phyloP scores from a whole-genome alignment of 768 basidiomycete genomes.

The Tricholoma sp. region DNA sequence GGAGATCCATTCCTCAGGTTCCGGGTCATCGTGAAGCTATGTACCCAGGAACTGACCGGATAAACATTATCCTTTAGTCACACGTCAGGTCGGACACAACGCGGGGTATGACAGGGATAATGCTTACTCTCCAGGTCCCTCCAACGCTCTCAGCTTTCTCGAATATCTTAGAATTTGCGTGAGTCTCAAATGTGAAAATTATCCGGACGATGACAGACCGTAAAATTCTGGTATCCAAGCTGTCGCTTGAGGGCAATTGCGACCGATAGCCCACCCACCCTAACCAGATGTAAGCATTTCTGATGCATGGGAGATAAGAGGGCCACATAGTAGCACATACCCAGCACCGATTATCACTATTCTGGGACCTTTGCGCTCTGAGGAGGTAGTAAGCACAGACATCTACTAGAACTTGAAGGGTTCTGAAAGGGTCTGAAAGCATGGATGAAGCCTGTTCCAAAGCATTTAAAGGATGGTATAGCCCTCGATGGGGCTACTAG shows the following conservation, averaged over 20 bases:
- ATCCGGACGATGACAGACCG: background rate
- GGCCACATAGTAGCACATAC: background rate
- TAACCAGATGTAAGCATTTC: background rate
- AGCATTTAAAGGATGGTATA: background rate
- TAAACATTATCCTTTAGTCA: constrained; percentile 29
- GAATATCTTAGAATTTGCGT: background rate
- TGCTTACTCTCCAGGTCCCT: constrained; percentile 48
- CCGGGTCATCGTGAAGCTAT: background rate
- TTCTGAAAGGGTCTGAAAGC: background rate
- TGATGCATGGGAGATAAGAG: background rate
- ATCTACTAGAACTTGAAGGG: background rate
- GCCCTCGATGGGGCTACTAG: background rate
- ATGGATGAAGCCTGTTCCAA: background rate
- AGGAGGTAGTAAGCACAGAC: background rate
- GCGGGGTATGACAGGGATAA: background rate
- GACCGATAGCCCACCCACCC: background rate
- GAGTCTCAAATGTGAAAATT: background rate
- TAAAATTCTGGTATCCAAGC: background rate
- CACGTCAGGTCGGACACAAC: background rate
- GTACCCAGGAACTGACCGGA: constrained; percentile 17
- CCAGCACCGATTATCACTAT: background rate
- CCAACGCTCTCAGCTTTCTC: constrained; percentile 29
- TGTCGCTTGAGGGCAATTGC: background rate
- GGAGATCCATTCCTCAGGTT: background rate
- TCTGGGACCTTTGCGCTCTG: background rate